Base-by-base conservation (phyloP, 148 eudicot genomes). In the Bassia scoparia region DNA sequence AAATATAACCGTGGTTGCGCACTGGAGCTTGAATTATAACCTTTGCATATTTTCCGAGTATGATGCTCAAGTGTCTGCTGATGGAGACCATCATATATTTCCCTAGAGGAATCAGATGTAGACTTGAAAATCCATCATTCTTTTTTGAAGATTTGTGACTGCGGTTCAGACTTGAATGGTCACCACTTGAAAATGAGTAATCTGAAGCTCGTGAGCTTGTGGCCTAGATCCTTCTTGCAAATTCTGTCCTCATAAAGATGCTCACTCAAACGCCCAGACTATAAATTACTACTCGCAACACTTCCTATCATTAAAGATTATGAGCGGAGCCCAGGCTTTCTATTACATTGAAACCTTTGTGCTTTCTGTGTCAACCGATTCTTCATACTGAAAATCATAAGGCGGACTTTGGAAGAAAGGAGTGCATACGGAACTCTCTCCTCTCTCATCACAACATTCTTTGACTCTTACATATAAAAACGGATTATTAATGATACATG, bases 331-430 rank as follows among this genome's bases (percentile, higher is more conserved):
- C n/a, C 98, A 61, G 90, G 92, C 84, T 88, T 94, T 81, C 92
- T 88, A 52, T 85, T 79, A 77, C 91, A 83, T 34, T n/a, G n/a
- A 80, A 71, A 71, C 85, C 81, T 33, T 75, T 86, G 63, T 85
- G 89, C 74, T 86, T 94, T 76, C 97, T 92, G 79, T 87, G n/a
- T 88, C 44, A 85, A 82, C 43, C 97, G 81, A 68, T 94, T n/a
- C 98, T 86, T 94, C 98, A 69, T 94, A 94, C 61, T 94, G 96
- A 82, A 81, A 89, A 79, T 94, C 98, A 66, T 94, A 91, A 21
- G 98, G 98, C 30, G 98, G 98, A 74, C 98, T 94, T 81, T 94
- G 98, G 67, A 97, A 94, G 75, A 82, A 94, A 35, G 98, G n/a
- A 94, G 77, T 94, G 98, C n/a, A 74, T 91, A 94, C 33, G 98